Evolutionary conservation across 495 filamentous ascomycete genomes (phyloP).

Genomic region (Choiromyces venosus): DNA sequence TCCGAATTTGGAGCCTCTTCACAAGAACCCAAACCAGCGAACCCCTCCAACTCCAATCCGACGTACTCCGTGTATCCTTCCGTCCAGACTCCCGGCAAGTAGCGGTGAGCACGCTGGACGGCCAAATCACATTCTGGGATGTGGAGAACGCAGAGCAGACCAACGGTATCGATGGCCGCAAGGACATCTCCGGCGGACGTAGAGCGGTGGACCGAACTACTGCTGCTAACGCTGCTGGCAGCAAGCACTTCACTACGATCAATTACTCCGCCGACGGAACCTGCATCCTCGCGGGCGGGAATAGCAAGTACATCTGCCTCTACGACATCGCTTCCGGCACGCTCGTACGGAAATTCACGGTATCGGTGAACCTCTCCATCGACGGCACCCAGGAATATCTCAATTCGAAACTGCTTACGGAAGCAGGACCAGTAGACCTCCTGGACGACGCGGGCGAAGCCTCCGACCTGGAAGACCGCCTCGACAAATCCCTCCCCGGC

Average conservation of each 20-base stretch:
- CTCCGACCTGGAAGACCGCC: constrained; percentile 79
- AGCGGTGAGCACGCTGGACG: constrained; percentile 86
- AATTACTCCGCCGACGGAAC: constrained; percentile 85
- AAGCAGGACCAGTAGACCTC: constrained; percentile 75
- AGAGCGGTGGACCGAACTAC: constrained; percentile 79
- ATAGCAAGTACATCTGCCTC: constrained; percentile 95
- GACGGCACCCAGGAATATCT: constrained; percentile 95
- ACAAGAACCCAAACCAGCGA: constrained; percentile 89
- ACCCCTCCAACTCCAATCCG: constrained; percentile 80
- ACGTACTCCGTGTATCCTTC: constrained; percentile 80
- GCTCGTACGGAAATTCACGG: constrained; percentile 88
- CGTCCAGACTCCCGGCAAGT: constrained; percentile 86
- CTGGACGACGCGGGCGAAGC: constrained; percentile 82
- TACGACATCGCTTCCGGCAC: constrained; percentile 86
- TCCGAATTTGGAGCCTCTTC: constrained; percentile 93
- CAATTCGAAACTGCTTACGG: constrained; percentile 83
- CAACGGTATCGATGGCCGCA: constrained; percentile 73
- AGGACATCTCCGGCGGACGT: constrained; percentile 88
- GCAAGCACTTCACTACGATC: constrained; percentile 81
- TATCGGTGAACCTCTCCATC: constrained; percentile 85
- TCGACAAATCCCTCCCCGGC: constrained; percentile 80
- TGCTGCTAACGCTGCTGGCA: constrained; percentile 81
- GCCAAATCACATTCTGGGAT: constrained; percentile 92
- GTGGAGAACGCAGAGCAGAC: constrained; percentile 79
- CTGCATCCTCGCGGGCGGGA: constrained; percentile 83